phyloP scores from a whole-genome alignment of 2,329 filamentous ascomycete genomes.

The Dactylellina sp. region DNA sequence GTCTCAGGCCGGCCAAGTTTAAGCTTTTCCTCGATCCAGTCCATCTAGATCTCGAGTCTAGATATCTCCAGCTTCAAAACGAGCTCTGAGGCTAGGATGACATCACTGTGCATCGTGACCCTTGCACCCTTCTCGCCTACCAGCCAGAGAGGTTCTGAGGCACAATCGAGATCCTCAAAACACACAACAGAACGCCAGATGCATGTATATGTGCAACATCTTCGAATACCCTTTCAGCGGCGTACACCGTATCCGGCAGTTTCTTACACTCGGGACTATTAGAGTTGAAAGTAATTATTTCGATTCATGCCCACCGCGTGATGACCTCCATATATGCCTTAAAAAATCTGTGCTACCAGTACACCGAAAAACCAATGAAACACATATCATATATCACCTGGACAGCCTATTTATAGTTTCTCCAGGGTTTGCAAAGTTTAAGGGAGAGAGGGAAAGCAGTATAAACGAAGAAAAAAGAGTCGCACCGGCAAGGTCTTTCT shows the following conservation, averaged over 20 bases:
- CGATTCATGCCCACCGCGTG: slow-evolving; percentile 5
- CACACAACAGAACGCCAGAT: no score
- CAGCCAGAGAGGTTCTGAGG: background rate
- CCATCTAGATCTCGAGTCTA: background rate
- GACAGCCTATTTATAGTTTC: slow-evolving; percentile 4
- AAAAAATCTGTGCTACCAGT: slow-evolving; percentile 30
- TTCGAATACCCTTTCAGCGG: no score
- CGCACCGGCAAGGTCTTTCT: background rate
- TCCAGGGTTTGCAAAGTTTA: background rate
- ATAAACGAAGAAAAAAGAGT: background rate
- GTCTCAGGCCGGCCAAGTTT: background rate
- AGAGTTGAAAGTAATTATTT: background rate
- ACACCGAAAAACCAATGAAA: slow-evolving; percentile 21
- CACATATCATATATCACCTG: slow-evolving; percentile 7
- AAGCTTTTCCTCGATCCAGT: background rate
- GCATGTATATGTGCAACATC: no score
- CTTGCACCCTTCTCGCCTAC: slow-evolving; percentile 29
- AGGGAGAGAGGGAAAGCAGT: background rate
- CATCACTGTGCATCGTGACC: slow-evolving; percentile 51
- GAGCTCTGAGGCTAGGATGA: slow-evolving; percentile 7
- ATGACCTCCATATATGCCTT: slow-evolving; percentile 27
- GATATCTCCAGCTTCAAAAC: slow-evolving; percentile 4
- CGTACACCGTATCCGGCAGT: no score
- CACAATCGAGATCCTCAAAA: background rate
- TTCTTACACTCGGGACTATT: no score